A percentile compares a stretch with the other conserved stretches of the same genome.
Conservation (phyloP, 1,139 yeast species). For the Tardiomyces digboiensis region DNA sequence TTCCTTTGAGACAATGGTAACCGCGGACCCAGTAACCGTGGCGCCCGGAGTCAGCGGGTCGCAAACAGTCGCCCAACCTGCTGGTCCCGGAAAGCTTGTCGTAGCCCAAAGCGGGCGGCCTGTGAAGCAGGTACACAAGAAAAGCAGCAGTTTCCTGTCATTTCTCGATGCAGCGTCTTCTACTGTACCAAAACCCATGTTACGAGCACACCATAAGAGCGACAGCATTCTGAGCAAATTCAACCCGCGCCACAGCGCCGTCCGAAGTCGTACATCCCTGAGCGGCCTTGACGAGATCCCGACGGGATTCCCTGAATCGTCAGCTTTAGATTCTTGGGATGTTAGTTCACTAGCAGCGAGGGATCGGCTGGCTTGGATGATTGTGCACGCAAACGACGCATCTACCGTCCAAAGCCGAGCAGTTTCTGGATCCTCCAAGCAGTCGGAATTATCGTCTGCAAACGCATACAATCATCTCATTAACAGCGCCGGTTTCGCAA, state of each 20-base stretch:
- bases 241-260: neutral
- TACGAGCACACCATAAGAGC: neutral
- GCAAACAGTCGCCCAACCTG: too few relatives aligned
- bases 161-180: neutral
- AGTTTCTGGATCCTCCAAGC: neutral
- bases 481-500: neutral
- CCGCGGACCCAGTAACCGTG: too few relatives aligned
- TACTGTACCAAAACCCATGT: neutral
- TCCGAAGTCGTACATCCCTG: neutral
- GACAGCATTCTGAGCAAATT: neutral
- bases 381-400: neutral
- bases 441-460: neutral
- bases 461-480: neutral
- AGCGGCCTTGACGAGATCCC: neutral
- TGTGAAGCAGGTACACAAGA: neutral
- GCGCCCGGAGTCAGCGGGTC: too few relatives aligned
- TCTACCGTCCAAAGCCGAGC: neutral
- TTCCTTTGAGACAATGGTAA: too few relatives aligned
- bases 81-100: too few relatives aligned
- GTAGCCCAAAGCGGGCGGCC: too few relatives aligned
- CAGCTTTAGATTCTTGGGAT: neutral
- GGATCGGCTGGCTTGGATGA: neutral
- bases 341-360: neutral
- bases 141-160: neutral
- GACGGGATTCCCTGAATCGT: neutral